phyloP scores from a whole-genome alignment of 208 protist species.

The Novymonas esmeraldas region DNA sequence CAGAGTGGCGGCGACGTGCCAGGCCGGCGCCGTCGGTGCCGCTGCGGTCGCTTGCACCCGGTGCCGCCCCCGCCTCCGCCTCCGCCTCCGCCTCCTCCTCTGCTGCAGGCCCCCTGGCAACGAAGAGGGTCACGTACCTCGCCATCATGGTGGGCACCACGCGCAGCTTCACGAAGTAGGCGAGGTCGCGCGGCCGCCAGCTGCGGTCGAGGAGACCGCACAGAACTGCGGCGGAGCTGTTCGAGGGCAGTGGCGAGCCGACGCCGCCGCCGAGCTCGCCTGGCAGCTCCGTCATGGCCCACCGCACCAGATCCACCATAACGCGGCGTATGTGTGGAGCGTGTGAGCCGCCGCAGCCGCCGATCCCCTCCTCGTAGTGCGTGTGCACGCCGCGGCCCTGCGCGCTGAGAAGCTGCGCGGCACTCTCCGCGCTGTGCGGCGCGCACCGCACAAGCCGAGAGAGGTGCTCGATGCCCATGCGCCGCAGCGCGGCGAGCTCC shows the following conservation, averaged over 20 bases:
- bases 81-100: background rate
- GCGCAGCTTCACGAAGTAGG: conserved; percentile 47
- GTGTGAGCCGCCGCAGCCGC: conserved; percentile 10
- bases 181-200: conserved; percentile 69
- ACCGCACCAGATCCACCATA: conserved; percentile 28
- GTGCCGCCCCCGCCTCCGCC: background rate
- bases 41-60: background rate
- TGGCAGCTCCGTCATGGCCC: conserved; percentile 11
- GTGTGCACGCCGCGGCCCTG: conserved; percentile 22
- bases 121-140: conserved; percentile 67
- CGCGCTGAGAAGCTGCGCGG: conserved; percentile 37
- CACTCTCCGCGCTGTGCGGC: conserved; percentile 39
- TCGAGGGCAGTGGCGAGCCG: conserved; percentile 4
- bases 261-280: background rate
- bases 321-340: conserved; percentile 16
- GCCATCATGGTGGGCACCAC: conserved; percentile 53
- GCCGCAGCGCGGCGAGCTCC: conserved; percentile 31
- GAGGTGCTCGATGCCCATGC: conserved; percentile 40
- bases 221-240: conserved; percentile 39
- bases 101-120: background rate
- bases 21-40: background rate
- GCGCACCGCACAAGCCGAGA: conserved; percentile 25
- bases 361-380: conserved; percentile 39
- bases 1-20: background rate
- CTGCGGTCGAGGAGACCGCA: conserved; percentile 62